Conservation (phyloP, 2,329 filamentous ascomycete species). For the Calonectria naviculata region DNA sequence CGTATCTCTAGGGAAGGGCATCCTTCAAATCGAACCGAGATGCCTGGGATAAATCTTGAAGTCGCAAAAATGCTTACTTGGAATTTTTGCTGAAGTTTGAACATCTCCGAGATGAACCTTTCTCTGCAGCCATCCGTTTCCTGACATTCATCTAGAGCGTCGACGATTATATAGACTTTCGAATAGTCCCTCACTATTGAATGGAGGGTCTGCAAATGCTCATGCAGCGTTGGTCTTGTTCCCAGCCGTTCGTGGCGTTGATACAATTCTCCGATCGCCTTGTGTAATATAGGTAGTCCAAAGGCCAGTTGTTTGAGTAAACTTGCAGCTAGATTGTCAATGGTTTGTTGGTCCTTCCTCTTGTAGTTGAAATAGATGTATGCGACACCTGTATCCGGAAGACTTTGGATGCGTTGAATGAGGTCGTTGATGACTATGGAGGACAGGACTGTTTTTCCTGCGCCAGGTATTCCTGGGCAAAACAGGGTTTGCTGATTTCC, state of each 20-base stretch:
- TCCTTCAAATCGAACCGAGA: slow-evolving; percentile 33
- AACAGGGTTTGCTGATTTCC: slow-evolving; percentile 45
- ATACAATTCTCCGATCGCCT: background rate
- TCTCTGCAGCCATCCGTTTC: rapidly evolving
- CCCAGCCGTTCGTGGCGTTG: background rate
- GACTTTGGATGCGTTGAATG: background rate
- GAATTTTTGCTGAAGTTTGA: background rate
- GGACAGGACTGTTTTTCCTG: too few species aligned
- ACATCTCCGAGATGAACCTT: slow-evolving; percentile 3
- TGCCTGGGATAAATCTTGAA: slow-evolving; percentile 35
- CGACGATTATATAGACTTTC: slow-evolving; percentile 29
- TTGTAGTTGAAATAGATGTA: background rate
- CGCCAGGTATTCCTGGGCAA: slow-evolving; percentile 44
- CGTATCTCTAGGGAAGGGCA: background rate
- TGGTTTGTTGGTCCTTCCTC: background rate
- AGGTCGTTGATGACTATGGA: background rate
- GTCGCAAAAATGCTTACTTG: slow-evolving; percentile 35
- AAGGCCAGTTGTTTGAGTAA: background rate
- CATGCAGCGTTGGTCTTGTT: background rate
- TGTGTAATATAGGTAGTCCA: background rate
- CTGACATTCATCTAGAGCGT: slow-evolving; percentile 41
- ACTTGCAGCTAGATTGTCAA: background rate
- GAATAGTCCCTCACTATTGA: background rate
- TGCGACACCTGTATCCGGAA: background rate
- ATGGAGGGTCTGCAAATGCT: background rate